Evolutionary conservation across 495 filamentous ascomycete genomes (phyloP).

Genomic region (Extremus antarcticus): DNA sequence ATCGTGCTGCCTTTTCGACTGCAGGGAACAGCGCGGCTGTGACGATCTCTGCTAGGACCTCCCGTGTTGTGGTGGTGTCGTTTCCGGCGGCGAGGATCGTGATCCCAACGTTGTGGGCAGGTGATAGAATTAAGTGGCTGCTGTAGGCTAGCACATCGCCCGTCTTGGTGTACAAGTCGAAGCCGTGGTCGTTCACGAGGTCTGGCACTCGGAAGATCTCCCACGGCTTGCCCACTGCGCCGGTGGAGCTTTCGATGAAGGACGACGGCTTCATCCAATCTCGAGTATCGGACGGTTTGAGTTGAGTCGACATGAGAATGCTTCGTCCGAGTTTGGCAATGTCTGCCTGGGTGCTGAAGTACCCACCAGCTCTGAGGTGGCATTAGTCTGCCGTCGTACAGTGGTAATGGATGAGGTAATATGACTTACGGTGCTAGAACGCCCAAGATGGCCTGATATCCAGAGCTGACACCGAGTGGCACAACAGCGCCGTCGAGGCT

Average conservation of each 20-base stretch:
- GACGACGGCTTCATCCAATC: slow-evolving; percentile 23
- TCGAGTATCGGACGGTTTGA: slow-evolving; percentile 11
- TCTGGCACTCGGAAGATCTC: slow-evolving; percentile 29
- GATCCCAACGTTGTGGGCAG: slow-evolving; percentile 22
- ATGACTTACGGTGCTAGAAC: slow-evolving; percentile 14
- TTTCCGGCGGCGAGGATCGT: slow-evolving; percentile 16
- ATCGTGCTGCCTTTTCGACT: slow-evolving; percentile 35
- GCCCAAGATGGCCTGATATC: slow-evolving; percentile 13
- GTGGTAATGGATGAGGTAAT: background rate
- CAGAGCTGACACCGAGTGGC: slow-evolving; percentile 10
- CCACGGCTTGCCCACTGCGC: slow-evolving; percentile 29
- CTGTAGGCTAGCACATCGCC: slow-evolving; percentile 21
- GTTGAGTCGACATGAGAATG: slow-evolving; percentile 16
- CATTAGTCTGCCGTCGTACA: background rate
- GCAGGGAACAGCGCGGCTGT: slow-evolving; percentile 31
- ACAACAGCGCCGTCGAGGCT: slow-evolving; percentile 7
- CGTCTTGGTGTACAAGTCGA: slow-evolving; percentile 23
- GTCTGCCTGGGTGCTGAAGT: slow-evolving; percentile 18
- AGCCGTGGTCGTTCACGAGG: slow-evolving; percentile 21
- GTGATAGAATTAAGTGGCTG: slow-evolving; percentile 9
- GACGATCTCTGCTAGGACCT: slow-evolving; percentile 25
- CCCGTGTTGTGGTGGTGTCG: slow-evolving; percentile 19
- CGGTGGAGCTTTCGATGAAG: slow-evolving; percentile 9
- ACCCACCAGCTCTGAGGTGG: slow-evolving; percentile 13
- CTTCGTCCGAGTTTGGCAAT: slow-evolving; percentile 17